Evolutionary conservation across 1,284 basidiomycete species (phyloP), one percentile per base, ranked within the genome.

Genomic region (Pseudozyma thailandica): DNA sequence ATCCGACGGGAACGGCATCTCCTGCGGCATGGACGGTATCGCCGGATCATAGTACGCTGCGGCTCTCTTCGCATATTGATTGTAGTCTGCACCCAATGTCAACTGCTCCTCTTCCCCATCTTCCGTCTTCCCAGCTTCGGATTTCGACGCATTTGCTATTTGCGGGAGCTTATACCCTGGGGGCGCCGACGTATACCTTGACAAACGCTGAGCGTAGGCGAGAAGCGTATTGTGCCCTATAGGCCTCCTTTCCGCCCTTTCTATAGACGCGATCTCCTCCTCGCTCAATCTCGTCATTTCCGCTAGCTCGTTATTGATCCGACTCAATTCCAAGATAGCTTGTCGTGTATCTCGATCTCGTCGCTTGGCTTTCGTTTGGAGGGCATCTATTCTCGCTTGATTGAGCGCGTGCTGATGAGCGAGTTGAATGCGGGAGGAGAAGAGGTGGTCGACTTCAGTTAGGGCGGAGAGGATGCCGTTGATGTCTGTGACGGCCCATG

Each of bases 31-130:
- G 9, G 52, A 53, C 6, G 76, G 74, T 38, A 78, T 74, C 12
- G 69, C 72, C 7, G 76, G 76, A 48, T 78, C 74, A 28, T 78
- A 78, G 49, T 78, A 78, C 0, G 60, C 74, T 28, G 72, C 71
- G 16, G 76, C 76, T 13, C 69, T 48, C 31, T 64, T 62, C 0
- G 76, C 74, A 18, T 64, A 53, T 10, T 59, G 72, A 46, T 78
- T 78, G 60, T 78, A 78, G 21, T 76, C 76, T 13, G 72, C 50
- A 10, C 60, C 71, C 1, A 73, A 35, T 4, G 54, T 25, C n/a
- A 69, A 48, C 33, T 31, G 28, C 37, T 58, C 45, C 12, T 33
- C 43, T 26, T 18, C 52, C 3, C 18, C 56, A 5, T 20, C 53
- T 37, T 44, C 56, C 5, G 45, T n/a, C 12, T 59, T 45, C 20